Evolutionary conservation across 257 asterid species (phyloP).

Genomic region (Handroanthus guayacan): DNA sequence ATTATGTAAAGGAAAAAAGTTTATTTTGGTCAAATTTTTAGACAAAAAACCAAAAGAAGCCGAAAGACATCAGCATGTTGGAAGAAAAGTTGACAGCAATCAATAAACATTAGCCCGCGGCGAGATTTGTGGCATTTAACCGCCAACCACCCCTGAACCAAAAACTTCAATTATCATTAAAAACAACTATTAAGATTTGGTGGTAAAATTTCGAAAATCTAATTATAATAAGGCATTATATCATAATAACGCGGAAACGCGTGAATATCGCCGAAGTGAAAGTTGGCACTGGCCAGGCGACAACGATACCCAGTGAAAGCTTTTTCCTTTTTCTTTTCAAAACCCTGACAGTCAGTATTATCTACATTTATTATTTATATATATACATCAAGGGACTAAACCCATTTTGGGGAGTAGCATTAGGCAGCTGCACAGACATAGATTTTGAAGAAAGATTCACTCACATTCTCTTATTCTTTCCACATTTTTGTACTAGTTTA

Average conservation of each 20-base stretch:
- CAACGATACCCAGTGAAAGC: slow-evolving; percentile 20
- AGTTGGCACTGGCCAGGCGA: slow-evolving; percentile 44
- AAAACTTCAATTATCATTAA: slow-evolving; percentile 1
- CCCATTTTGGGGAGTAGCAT: slow-evolving; percentile 3
- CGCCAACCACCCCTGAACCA: slow-evolving; percentile 38
- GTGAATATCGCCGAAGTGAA: slow-evolving; percentile 50
- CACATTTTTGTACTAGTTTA: slow-evolving; percentile 26
- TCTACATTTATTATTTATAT: slow-evolving; percentile 12
- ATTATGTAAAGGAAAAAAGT: background rate
- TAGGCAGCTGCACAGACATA: slow-evolving; percentile 31
- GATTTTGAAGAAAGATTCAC: slow-evolving; percentile 38
- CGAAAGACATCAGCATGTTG: background rate
- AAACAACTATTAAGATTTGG: background rate
- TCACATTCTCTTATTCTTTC: slow-evolving; percentile 50
- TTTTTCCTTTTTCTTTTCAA: slow-evolving; percentile 15
- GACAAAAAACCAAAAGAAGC: background rate
- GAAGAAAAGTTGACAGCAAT: slow-evolving; percentile 22
- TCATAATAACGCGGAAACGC: slow-evolving; percentile 65
- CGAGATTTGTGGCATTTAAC: slow-evolving; percentile 45
- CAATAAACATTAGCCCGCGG: slow-evolving; percentile 35
- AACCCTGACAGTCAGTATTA: slow-evolving; percentile 37
- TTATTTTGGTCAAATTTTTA: background rate
- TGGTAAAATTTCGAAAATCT: background rate
- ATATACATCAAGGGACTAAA: background rate
- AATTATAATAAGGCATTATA: background rate